Evolutionary conservation across 176 grass and related monocot genomes (phyloP).

Genomic region (Urochloa ruziziensis): DNA sequence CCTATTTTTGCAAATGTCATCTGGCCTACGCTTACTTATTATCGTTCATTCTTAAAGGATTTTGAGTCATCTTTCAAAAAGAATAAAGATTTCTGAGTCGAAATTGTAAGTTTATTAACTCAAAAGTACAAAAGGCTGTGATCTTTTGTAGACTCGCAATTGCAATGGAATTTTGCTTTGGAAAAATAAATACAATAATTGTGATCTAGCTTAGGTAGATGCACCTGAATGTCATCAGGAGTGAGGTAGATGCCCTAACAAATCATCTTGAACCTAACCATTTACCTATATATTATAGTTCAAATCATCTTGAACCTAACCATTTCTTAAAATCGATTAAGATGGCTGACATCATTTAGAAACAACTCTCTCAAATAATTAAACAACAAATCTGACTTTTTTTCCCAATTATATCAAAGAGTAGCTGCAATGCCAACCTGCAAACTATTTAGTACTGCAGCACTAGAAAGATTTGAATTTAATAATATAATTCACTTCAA

Average conservation of each 20-base stretch:
- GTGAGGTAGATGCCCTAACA: slow-evolving; percentile 31
- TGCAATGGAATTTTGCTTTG: neutral
- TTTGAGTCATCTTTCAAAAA: neutral
- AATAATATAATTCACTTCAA: neutral
- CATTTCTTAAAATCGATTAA: neutral
- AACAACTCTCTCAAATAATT: slow-evolving; percentile 11
- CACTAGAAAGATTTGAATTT: neutral
- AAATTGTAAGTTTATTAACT: neutral
- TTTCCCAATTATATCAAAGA: neutral
- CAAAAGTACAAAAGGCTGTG: neutral
- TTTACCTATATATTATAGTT: slow-evolving; percentile 11
- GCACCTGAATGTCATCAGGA: slow-evolving; percentile 2
- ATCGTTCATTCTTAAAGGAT: neutral
- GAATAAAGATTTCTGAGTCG: neutral
- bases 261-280: slow-evolving; percentile 16
- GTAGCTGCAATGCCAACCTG: neutral
- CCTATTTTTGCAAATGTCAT: neutral
- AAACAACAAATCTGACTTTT: neutral
- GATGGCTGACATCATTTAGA: slow-evolving; percentile 14
- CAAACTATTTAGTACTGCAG: neutral
- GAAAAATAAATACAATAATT: neutral
- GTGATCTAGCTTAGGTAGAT: neutral
- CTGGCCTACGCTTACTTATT: neutral
- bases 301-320: slow-evolving; percentile 16
- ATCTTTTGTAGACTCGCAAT: neutral